phyloP scores from a whole-genome alignment of 1,139 yeast genomes.

The Meyerozyma sp. region DNA sequence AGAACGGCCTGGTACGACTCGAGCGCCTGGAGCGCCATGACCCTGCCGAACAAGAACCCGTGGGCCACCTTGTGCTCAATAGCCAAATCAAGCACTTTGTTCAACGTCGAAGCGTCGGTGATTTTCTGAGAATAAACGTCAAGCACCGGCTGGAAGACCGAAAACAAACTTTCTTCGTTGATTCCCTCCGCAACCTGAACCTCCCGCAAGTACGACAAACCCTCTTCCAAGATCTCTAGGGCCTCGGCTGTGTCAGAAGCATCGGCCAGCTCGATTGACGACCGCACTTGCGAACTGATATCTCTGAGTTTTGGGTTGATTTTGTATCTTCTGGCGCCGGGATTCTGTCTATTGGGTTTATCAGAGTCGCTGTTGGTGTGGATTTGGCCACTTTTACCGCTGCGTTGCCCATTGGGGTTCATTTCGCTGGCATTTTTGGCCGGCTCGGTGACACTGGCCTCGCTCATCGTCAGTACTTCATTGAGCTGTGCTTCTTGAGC shows the following conservation, averaged over 20 bases:
- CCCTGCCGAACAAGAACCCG: conserved; percentile 24
- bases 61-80: conserved; percentile 27
- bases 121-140: conserved; percentile 8
- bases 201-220: conserved; percentile 34
- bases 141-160: conserved; percentile 22
- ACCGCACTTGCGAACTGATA: conserved; percentile 26
- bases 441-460: background rate
- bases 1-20: conserved; percentile 20
- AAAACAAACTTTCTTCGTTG: conserved; percentile 18
- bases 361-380: background rate
- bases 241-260: conserved; percentile 23
- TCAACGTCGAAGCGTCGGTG: conserved; percentile 12
- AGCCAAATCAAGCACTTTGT: conserved; percentile 24
- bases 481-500: background rate
- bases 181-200: conserved; percentile 31
- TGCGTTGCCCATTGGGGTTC: background rate
- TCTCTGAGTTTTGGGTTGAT: conserved; percentile 27
- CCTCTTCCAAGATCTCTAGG: conserved; percentile 39
- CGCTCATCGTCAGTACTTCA: background rate
- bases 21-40: conserved; percentile 16
- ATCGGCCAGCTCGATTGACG: conserved; percentile 17
- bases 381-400: background rate
- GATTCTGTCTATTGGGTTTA: background rate
- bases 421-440: background rate
- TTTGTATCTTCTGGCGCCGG: conserved; percentile 1